Base-by-base conservation (phyloP, 2,329 filamentous ascomycete genomes). In the Fusarium circinatum region DNA sequence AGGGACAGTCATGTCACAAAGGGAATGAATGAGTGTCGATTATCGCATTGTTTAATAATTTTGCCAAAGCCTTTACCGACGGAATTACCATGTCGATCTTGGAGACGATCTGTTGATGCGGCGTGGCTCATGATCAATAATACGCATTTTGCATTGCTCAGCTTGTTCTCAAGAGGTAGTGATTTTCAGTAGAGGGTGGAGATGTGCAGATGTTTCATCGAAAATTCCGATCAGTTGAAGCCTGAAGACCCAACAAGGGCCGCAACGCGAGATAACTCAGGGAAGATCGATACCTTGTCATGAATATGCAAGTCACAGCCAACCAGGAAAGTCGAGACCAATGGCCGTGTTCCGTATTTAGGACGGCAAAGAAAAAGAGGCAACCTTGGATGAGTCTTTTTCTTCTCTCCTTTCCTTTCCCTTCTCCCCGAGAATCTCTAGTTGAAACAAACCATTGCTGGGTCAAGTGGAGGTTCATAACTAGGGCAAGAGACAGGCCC, bases 21-120 rank as follows among this genome's bases (percentile, higher is more conserved):
- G 48, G 32, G 58, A 64, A 64, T 67, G 36, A 32, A 63, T 45
- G 38, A 39, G 36, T 58, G 22, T 41, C 41, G 52, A 36, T 58
- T 55, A 48, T 52, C 52, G 59, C 71, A 69, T 68, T 68, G 42
- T 61, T 59, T 55, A 65, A 56, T 51, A 72, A 72, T 47, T 57
- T 57, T 62, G 54, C 62, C 56, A 56, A 59, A 68, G 62, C 68
- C 68, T 59, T 71, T 59, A 41, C 51, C n/a, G 38, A 48, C 57
- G 63, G 67, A 58, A 38, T 65, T 59, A 22, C 62, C 55, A 51
- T 68, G 71, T 47, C 68, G 71, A 74, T 74, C 71, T 42, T 32
- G 62, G 26, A 51, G 52, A 59, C 48, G 58, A 61, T 68, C 54
- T 59, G 41, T 59, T 38, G 45, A 56, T 71, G 70, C 65, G 39